Conservation (phyloP, 495 filamentous ascomycete species). For the Tuber magnatum region DNA sequence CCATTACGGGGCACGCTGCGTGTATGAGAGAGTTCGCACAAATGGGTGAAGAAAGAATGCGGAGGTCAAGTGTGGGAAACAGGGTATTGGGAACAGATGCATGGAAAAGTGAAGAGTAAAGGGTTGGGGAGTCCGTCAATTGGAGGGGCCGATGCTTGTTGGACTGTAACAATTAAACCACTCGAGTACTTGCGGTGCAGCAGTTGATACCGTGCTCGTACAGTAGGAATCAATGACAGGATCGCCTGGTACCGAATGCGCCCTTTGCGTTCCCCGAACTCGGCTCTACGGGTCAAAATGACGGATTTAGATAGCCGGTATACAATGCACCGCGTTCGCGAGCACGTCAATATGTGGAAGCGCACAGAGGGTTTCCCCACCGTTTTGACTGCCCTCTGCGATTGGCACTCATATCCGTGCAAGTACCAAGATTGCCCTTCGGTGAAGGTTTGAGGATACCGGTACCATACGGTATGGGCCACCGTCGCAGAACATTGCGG, state of each 20-base stretch:
- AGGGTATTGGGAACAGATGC: neutral
- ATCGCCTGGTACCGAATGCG: too few relatives aligned
- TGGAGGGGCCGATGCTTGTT: neutral
- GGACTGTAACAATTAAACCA: too few relatives aligned
- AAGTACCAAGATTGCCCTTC: neutral
- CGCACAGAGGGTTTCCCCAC: neutral
- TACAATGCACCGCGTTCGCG: neutral
- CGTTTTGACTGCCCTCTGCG: too few relatives aligned
- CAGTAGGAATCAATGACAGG: too few relatives aligned
- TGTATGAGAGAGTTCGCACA: neutral
- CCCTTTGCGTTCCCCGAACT: neutral
- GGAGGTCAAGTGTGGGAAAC: too few relatives aligned
- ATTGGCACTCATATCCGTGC: neutral
- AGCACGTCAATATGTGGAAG: neutral
- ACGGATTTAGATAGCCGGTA: neutral
- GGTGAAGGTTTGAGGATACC: neutral
- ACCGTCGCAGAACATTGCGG: neutral
- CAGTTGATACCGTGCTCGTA: too few relatives aligned
- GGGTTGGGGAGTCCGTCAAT: neutral
- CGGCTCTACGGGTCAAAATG: neutral
- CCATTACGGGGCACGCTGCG: neutral
- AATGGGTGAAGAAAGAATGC: neutral
- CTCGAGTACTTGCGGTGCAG: too few relatives aligned
- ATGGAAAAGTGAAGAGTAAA: neutral
- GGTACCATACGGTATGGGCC: too few relatives aligned